Base-by-base conservation (phyloP, 352 stramenopile genomes). In the Globisporangium solare region DNA sequence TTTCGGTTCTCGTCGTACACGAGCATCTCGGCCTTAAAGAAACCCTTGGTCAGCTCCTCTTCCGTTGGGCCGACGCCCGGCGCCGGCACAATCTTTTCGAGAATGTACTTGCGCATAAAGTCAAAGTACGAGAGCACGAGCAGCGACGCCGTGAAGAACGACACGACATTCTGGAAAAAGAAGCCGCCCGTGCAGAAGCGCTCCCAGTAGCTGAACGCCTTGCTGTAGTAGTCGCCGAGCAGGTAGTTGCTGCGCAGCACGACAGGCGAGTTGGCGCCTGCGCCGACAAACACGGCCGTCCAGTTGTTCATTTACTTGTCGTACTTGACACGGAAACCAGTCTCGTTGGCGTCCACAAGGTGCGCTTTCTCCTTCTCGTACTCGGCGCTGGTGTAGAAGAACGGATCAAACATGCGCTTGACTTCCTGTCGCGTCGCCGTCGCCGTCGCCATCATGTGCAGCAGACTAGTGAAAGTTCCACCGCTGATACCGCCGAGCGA, bases 61-160 rank as follows among this genome's bases (percentile, higher is more conserved):
- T 88, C 69, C 10, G 70, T 75, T 2, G 88, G 86, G 0, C 89
- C 91, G 60, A 86, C 54, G 37, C 86, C 86, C 6, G 85, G 65
- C 58, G 66, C 67, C 8, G 88, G 83, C 11, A 86, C 59, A 18
- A 93, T 22, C 54, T 74, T 76, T 37, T 73, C 69, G 24, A 94
- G 41, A 6, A 94, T 35, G 27, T 35, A 55, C 42, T 66, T 63
- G 6, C 74, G 68, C 20, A 80, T 92, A 45, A 66, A 70, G 37
- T 65, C 57, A 56, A 80, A 72, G 47, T 79, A 68, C 15, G 78
- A 21, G 50, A 87, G 66, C 6, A 50, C 39, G 0, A 56, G 56
- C 11, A 85, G 32, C 18, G 78, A 39, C 15, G 64, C 42, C 8
- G 62, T 73, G 6, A 64, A 37, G 5, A 71, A 18, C 3, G 73